phyloP scores from a whole-genome alignment of 805 yeast species.

The Metschnikowia orientalis region DNA sequence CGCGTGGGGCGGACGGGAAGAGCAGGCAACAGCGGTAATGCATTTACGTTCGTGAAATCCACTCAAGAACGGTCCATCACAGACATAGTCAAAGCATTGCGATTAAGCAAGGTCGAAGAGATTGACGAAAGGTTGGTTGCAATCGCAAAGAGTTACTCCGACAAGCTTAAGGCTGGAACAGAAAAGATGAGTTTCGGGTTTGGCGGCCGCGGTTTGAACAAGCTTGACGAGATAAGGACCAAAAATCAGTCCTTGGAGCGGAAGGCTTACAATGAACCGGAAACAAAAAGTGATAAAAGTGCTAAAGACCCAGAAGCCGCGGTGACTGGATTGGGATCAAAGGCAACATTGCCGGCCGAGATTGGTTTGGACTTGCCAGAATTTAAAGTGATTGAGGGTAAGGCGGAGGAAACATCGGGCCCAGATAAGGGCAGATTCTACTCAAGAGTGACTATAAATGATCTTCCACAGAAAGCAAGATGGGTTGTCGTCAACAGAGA shows the following conservation, averaged over 20 bases:
- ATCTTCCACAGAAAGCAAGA: conserved; percentile 74
- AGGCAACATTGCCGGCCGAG: conserved; percentile 3
- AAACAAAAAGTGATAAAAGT: not conserved
- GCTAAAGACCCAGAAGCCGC: not conserved
- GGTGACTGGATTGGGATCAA: not conserved
- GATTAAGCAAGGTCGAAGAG: conserved; percentile 44
- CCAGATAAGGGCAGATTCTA: conserved; percentile 55
- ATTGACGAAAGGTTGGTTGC: conserved; percentile 48
- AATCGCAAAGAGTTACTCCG: conserved; percentile 53
- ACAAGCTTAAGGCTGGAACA: conserved; percentile 63
- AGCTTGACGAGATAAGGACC: conserved; percentile 60
- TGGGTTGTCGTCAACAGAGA: conserved; percentile 73
- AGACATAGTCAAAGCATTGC: conserved; percentile 67
- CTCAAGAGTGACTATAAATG: conserved; percentile 74
- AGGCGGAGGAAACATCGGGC: conserved; percentile 49
- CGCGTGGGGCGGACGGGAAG: conserved; percentile 95
- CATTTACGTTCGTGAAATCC: conserved; percentile 55
- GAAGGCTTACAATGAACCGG: conserved; percentile 35
- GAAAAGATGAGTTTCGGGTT: conserved; percentile 69
- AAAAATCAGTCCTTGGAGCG: conserved; percentile 48
- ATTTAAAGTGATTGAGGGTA: conserved; percentile 47
- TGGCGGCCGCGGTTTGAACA: conserved; percentile 89
- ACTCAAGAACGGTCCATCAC: conserved; percentile 60
- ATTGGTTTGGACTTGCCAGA: conserved; percentile 31
- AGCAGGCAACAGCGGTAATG: conserved; percentile 69